Conservation (phyloP, 2,329 filamentous ascomycete genomes). For the Cordyceps militaris region DNA sequence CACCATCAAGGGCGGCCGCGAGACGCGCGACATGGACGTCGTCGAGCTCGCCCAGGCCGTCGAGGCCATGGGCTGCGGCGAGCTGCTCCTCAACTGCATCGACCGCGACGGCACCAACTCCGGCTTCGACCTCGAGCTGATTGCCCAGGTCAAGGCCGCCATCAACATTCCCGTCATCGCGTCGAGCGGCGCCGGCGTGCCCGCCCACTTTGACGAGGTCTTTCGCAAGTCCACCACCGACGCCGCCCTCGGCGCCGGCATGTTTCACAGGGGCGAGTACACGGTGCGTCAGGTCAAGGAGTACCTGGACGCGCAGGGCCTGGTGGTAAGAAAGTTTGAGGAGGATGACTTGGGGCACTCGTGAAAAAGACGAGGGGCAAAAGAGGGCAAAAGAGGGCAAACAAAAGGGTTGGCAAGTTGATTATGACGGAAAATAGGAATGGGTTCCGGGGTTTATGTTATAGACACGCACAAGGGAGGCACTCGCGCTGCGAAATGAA, state of each 20-base stretch:
- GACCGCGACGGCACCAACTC: constrained; percentile 92
- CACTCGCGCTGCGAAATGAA: neutral
- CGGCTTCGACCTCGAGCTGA: constrained; percentile 90
- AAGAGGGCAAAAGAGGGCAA: neutral
- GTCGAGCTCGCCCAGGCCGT: constrained; percentile 81
- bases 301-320: constrained; percentile 60
- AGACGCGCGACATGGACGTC: constrained; percentile 90
- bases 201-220: constrained; percentile 83
- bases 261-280: constrained; percentile 95
- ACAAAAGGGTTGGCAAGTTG: neutral
- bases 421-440: neutral
- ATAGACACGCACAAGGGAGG: constrained; percentile 1
- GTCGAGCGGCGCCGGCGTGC: constrained; percentile 83
- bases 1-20: constrained; percentile 90
- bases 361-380: constrained; percentile 10
- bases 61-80: constrained; percentile 90
- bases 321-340: constrained; percentile 77
- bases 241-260: constrained; percentile 89
- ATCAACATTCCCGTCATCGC: constrained; percentile 92
- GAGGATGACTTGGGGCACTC: constrained; percentile 46
- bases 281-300: constrained; percentile 93
- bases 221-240: constrained; percentile 82
- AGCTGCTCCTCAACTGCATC: constrained; percentile 95
- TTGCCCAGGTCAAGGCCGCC: constrained; percentile 78
- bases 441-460: neutral